phyloP scores from a whole-genome alignment of 73 alveolate species.

The Paramecium tetraurelia region DNA sequence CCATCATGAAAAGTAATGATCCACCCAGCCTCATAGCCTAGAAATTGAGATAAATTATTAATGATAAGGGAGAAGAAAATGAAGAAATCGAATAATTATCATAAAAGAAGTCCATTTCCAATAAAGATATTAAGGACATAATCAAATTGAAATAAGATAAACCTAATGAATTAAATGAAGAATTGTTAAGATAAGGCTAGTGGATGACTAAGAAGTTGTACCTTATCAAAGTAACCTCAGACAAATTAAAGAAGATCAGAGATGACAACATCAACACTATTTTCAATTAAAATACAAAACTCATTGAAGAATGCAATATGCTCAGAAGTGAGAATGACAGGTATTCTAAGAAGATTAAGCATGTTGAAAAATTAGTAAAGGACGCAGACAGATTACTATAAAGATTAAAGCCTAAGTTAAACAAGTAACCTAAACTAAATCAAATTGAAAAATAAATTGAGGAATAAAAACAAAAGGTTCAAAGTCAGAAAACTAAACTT shows the following conservation, averaged over 20 bases:
- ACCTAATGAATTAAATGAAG: conserved; percentile 64
- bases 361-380: conserved; percentile 41
- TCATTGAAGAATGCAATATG: conserved; percentile 54
- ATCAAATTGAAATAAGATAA: conserved; percentile 55
- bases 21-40: conserved; percentile 43
- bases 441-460: background rate
- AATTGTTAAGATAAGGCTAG: conserved; percentile 57
- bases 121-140: conserved; percentile 60
- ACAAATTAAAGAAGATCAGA: conserved; percentile 50
- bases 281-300: conserved; percentile 51
- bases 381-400: conserved; percentile 52
- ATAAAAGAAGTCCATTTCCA: conserved; percentile 27
- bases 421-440: conserved; percentile 21
- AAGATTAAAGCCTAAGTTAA: conserved; percentile 7
- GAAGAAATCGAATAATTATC: conserved; percentile 43
- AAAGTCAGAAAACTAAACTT: background rate
- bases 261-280: conserved; percentile 60
- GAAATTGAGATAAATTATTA: conserved; percentile 43
- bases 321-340: conserved; percentile 49
- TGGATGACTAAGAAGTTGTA: conserved; percentile 62
- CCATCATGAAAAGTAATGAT: conserved; percentile 56
- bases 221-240: conserved; percentile 57
- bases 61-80: conserved; percentile 33
- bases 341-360: conserved; percentile 44
- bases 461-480: background rate